Base-by-base conservation (phyloP, 78 protist species). In the Protostelium mycophagum region DNA sequence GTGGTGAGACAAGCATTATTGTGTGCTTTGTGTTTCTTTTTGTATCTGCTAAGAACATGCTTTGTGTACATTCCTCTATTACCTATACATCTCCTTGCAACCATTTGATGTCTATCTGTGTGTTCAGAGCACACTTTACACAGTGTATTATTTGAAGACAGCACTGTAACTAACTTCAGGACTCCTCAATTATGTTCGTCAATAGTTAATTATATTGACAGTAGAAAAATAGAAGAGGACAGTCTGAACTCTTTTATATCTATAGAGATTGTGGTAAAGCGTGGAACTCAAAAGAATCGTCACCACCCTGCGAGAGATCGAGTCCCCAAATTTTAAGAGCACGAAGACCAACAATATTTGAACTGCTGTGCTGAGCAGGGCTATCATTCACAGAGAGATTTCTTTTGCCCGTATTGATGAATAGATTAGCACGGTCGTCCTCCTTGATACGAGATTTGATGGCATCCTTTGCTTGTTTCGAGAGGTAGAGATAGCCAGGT, bases 221-320 rank as follows among this genome's bases (percentile, higher is more conserved):
- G 73, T 51, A 51, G 73, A 51, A 51, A 51, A 51, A 51, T 51
- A 51, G 73, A 51, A 51, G 73, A 51, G 73, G 73, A 51, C 73
- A 51, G 73, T 51, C 73, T 51, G 73, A 51, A 25, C 73, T 51
- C 73, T 51, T 51, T 51, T 51, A 51, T 51, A 51, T 51, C 73
- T 51, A 51, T 51, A 51, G 73, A 51, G 73, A 16, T 51, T 51
- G 73, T 51, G 73, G 73, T 51, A 51, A 51, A 51, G 73, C 73
- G 73, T 51, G 73, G 73, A 51, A 51, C 73, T 51, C 73, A 51
- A 51, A 51, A 51, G 73, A 51, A 51, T 51, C 73, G 73, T 51
- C 73, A 51, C 73, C 73, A 51, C 73, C 73, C 73, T 51, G 73
- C 73, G 73, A 51, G 73, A 51, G 73, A 51, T 51, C 73, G 73